Percentiles rank a stretch among this genome's conserved stretches.
Evolutionary conservation across 2,329 filamentous ascomycete genomes (phyloP).

Genomic region (Penicillium sp.): DNA sequence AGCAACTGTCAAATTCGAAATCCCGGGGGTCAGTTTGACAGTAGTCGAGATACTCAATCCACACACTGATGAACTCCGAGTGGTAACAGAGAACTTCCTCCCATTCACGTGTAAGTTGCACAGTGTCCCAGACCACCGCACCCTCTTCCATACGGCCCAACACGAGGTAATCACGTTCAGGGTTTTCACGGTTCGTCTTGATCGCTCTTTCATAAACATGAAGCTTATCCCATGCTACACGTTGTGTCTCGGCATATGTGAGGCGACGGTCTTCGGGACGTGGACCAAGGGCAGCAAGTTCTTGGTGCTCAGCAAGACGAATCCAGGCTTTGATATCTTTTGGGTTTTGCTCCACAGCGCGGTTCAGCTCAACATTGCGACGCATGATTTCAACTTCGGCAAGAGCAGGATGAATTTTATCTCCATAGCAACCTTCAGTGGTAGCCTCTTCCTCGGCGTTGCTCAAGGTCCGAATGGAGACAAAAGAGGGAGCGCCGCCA

Average conservation of each 20-base stretch:
- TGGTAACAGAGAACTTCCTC: constrained; percentile 57
- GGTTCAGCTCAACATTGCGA: constrained; percentile 57
- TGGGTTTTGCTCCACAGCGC: constrained; percentile 64
- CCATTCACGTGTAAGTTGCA: constrained; percentile 65
- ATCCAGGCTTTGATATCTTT: constrained; percentile 72
- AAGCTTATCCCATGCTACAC: constrained; percentile 75
- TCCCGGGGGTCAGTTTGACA: constrained; percentile 64
- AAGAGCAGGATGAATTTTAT: constrained; percentile 38
- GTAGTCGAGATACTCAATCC: constrained; percentile 72
- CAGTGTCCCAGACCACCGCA: constrained; percentile 67
- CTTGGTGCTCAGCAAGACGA: constrained; percentile 74
- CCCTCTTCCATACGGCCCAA: constrained; percentile 72
- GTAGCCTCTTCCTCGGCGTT: constrained; percentile 55
- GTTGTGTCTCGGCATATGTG: constrained; percentile 62
- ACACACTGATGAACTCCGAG: constrained; percentile 62
- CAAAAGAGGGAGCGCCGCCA: constrained; percentile 50
- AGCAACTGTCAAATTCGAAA: constrained; percentile 68
- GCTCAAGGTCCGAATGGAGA: constrained; percentile 58
- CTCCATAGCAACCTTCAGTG: constrained; percentile 38
- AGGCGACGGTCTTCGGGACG: constrained; percentile 37
- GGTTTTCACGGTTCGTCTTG: constrained; percentile 49
- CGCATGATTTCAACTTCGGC: constrained; percentile 47
- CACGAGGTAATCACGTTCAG: constrained; percentile 60
- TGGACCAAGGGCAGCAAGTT: constrained; percentile 58
- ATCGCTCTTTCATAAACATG: constrained; percentile 78